Base-by-base conservation (phyloP, 2,329 filamentous ascomycete species). In the Chaetomium globosum region DNA sequence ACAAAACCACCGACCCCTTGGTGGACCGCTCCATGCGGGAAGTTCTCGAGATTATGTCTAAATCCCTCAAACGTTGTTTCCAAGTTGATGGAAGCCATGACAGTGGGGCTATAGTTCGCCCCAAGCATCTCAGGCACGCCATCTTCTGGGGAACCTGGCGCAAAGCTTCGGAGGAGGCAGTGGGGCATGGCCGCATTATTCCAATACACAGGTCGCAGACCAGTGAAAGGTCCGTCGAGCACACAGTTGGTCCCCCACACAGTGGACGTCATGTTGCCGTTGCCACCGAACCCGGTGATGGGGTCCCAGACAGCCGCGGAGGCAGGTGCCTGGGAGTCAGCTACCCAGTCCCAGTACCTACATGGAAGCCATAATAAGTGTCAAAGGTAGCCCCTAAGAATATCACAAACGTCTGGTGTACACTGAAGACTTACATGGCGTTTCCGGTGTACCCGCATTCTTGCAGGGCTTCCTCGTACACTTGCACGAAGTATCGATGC, bases 341-440 rank as follows among this genome's bases (percentile, higher is more conserved):
- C 52, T 19, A 28, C 16, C 52, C 52, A 54, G 28, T 54, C 52
- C 52, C 52, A 54, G 16, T 54, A 54, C 28, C 52, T 54, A 28
- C 9, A 54, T n/a, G 8, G 28, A 33, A 33, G 12, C 10, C n/a
- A n/a, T n/a, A 12, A 54, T 28, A 8, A 16, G 16, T 16, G 26
- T 54, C 30, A 28, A 30, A 33, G 2, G 10, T 12, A 21, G 52
- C 52, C 9, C 28, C 26, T 54, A 4, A 2, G 21, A 21, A 54
- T 12, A 9, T 23, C 16, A 48, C n/a, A 1, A 2, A 9, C 19
- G 4, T n/a, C n/a, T n/a, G n/a, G n/a, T 7, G 16, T 9, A 48
- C 16, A 23, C 16, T n/a, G 6, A 7, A 48, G n/a, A 48, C 46
- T 23, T 21, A 48, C 46, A 48, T 48, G n/a, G 46, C 46, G 23